Evolutionary conservation across 1,284 basidiomycete genomes (phyloP).

Genomic region (Malassezia obtusa): DNA sequence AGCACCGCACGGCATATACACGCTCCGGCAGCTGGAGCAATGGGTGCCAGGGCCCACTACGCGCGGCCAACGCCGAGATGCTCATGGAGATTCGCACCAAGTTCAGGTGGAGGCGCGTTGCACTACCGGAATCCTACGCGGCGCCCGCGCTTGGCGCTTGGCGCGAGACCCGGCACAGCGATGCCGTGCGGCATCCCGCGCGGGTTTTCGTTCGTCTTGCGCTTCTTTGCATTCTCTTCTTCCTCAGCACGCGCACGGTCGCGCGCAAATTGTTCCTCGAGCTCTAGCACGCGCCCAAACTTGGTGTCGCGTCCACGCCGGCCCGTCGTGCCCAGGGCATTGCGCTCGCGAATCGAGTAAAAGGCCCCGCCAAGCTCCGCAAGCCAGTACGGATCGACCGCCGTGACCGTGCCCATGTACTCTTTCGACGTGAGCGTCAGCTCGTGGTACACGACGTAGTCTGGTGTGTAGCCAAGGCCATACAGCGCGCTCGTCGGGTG

Average conservation of each 20-base stretch:
- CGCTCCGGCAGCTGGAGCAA: conserved; percentile 3
- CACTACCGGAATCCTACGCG: conserved; percentile 1
- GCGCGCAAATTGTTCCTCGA: conserved; percentile 55
- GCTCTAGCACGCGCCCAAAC: conserved; percentile 75
- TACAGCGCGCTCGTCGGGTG: conserved; percentile 95
- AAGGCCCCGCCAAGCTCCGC: conserved; percentile 60
- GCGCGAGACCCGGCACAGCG: conserved; percentile 12
- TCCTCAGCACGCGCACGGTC: conserved; percentile 20
- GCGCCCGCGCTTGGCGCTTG: conserved; percentile 2
- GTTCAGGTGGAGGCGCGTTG: neutral
- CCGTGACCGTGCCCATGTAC: conserved; percentile 44
- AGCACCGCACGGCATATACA: conserved; percentile 9
- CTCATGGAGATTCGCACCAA: neutral
- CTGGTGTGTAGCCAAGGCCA: conserved; percentile 84
- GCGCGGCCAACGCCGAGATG: conserved; percentile 9
- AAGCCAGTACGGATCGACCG: conserved; percentile 48
- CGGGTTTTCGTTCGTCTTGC: conserved; percentile 1
- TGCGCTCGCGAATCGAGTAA: conserved; percentile 78
- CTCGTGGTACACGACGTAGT: conserved; percentile 94
- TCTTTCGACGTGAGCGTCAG: conserved; percentile 41
- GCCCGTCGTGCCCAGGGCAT: conserved; percentile 59
- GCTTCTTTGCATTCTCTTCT: conserved; percentile 10
- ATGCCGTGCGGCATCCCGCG: conserved; percentile 4
- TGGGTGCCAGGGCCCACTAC: conserved; percentile 14
- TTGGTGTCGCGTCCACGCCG: conserved; percentile 61